These are phyloP conservation scores for Hericium erinaceus DNA, from an alignment of 768 basidiomycete genomes.

Conservation along the genomic window DNA sequence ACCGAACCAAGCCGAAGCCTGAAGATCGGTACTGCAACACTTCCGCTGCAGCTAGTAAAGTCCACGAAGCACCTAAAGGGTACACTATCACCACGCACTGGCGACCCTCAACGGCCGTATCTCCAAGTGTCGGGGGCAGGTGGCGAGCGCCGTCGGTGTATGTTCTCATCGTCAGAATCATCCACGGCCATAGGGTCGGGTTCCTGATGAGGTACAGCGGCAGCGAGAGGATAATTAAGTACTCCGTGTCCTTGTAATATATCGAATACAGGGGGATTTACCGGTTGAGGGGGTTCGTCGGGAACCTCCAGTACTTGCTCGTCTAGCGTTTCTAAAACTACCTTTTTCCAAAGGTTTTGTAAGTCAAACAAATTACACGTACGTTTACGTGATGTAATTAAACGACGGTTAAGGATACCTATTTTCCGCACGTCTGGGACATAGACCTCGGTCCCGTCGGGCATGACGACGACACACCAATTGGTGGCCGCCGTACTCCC, in stretches of 20 bases:
- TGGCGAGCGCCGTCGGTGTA: not conserved
- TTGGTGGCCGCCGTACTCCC: not conserved
- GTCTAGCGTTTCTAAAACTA: constrained; percentile 10
- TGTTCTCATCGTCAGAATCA: not conserved
- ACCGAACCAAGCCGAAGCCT: not conserved
- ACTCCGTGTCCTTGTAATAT: not conserved
- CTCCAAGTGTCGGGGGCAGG: not conserved
- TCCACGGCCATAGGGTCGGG: not conserved
- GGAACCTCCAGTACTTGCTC: not conserved
- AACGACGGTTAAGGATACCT: constrained; percentile 5
- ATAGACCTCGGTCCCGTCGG: not conserved
- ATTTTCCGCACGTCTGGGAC: constrained; percentile 2
- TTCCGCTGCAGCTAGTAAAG: not conserved
- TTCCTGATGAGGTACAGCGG: not conserved
- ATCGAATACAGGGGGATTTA: not conserved
- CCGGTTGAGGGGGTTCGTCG: not conserved
- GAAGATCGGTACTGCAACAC: not conserved
- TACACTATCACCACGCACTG: not conserved
- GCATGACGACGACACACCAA: not conserved
- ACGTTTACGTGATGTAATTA: constrained; percentile 16
- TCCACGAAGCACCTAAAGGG: not conserved
- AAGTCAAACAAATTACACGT: constrained; percentile 18
- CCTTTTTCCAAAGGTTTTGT: constrained; percentile 19
- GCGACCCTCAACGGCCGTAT: not conserved
- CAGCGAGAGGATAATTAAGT: not conserved